Percentiles rank a stretch among this genome's conserved stretches.
Evolutionary conservation across 768 basidiomycete species (phyloP).

Genomic region (Trametes coccinea): DNA sequence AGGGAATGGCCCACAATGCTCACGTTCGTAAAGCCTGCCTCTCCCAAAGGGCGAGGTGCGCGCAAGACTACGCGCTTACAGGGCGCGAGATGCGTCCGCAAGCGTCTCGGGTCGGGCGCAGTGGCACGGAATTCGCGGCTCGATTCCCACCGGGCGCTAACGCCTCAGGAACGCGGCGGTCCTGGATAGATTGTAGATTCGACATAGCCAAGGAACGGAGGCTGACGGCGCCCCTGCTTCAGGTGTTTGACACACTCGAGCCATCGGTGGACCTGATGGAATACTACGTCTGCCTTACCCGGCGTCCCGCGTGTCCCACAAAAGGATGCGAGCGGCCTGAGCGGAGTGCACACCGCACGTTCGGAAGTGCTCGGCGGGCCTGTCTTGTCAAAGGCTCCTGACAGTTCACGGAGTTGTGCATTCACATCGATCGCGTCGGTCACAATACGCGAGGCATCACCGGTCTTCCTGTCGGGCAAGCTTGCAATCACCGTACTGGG

Average conservation of each 20-base stretch:
- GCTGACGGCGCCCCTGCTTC: conserved; percentile 1
- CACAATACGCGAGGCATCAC: background rate
- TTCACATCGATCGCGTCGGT: conserved; percentile 7
- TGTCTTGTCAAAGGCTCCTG: conserved; percentile 7
- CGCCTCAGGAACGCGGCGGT: conserved; percentile 11
- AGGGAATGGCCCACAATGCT: background rate
- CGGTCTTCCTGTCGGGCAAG: background rate
- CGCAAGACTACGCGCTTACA: background rate
- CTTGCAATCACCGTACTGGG: background rate
- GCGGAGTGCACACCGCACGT: background rate
- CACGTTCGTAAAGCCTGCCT: background rate
- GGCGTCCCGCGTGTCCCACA: background rate
- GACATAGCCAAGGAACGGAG: background rate
- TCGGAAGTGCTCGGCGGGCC: conserved; percentile 5
- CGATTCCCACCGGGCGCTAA: conserved; percentile 7
- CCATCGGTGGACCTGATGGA: conserved; percentile 10
- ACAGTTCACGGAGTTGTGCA: background rate
- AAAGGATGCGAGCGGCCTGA: background rate
- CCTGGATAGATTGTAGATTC: conserved; percentile 4
- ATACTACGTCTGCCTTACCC: background rate
- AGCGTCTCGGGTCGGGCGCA: background rate
- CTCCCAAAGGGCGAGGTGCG: background rate
- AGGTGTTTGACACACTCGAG: conserved; percentile 7
- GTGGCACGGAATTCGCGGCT: background rate
- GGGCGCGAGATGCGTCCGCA: background rate